These are phyloP conservation scores for Pseudogymnoascus sp. DNA, from an alignment of 2,329 filamentous ascomycete species.

Conservation along the genomic window DNA sequence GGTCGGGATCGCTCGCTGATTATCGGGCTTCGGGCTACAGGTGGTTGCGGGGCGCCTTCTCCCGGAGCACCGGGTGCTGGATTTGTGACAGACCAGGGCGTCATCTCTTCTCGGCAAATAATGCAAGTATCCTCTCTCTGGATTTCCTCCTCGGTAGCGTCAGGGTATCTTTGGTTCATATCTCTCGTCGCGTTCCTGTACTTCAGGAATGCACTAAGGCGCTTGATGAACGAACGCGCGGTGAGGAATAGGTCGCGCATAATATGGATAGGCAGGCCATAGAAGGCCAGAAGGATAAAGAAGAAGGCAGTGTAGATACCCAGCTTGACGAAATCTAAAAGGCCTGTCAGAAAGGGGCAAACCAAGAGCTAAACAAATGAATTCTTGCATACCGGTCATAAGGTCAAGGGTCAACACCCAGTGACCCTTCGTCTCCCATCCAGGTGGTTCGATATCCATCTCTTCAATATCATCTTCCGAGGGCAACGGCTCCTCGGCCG, in stretches of 20 bases:
- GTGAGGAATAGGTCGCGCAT: conserved; percentile 94
- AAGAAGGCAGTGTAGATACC: conserved; percentile 88
- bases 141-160: conserved; percentile 82
- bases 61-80: conserved; percentile 33
- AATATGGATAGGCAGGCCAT: conserved; percentile 92
- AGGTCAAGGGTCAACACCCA: conserved; percentile 87
- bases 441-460: conserved; percentile 88
- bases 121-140: conserved; percentile 87
- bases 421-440: conserved; percentile 93
- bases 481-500: conserved; percentile 36
- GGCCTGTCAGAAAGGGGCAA: conserved; percentile 9
- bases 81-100: conserved; percentile 55
- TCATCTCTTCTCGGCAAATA: conserved; percentile 95
- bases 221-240: conserved; percentile 80
- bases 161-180: conserved; percentile 85
- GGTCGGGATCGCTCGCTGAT: conserved; percentile 76
- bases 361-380: background rate
- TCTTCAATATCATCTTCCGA: conserved; percentile 75
- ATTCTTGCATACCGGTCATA: conserved; percentile 53
- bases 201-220: conserved; percentile 77
- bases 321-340: conserved; percentile 78
- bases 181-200: conserved; percentile 88
- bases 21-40: conserved; percentile 29
- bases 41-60: conserved; percentile 25
- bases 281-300: conserved; percentile 84